Evolutionary conservation across 2,329 filamentous ascomycete genomes (phyloP).

Genomic region (Penicillium sumatraense): DNA sequence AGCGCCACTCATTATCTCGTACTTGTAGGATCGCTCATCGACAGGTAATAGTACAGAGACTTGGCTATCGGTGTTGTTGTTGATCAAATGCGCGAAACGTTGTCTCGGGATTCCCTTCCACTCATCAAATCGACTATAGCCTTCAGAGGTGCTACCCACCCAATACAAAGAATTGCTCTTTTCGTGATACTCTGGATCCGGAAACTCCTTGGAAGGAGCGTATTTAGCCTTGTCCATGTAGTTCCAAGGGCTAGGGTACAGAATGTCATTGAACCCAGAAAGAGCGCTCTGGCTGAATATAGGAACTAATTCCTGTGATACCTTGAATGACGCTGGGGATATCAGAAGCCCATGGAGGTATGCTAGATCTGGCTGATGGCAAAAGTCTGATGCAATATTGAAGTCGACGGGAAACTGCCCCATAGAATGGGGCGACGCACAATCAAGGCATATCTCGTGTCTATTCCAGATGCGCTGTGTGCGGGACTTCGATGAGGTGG

Average conservation of each 20-base stretch:
- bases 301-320: constrained; percentile 69
- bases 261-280: constrained; percentile 73
- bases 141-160: constrained; percentile 70
- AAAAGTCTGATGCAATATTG: constrained; percentile 68
- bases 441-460: constrained; percentile 66
- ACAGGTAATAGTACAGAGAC: constrained; percentile 63
- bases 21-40: constrained; percentile 53
- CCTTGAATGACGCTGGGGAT: constrained; percentile 64
- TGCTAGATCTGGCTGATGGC: constrained; percentile 76
- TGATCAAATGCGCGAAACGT: constrained; percentile 71
- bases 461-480: constrained; percentile 66
- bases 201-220: constrained; percentile 54
- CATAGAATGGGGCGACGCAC: constrained; percentile 66
- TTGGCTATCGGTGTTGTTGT: constrained; percentile 57
- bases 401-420: constrained; percentile 71
- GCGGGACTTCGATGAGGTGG: constrained; percentile 64
- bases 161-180: constrained; percentile 73
- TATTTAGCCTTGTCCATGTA: constrained; percentile 63
- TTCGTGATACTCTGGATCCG: constrained; percentile 60
- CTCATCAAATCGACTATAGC: constrained; percentile 55
- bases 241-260: constrained; percentile 70
- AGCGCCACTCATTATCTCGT: constrained; percentile 56
- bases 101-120: constrained; percentile 73
- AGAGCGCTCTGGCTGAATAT: constrained; percentile 78
- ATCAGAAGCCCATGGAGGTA: constrained; percentile 75